Percentiles rank a stretch among this genome's conserved stretches.
Evolutionary conservation across 768 basidiomycete genomes (phyloP).

Genomic region (Kockovaella imperatae): DNA sequence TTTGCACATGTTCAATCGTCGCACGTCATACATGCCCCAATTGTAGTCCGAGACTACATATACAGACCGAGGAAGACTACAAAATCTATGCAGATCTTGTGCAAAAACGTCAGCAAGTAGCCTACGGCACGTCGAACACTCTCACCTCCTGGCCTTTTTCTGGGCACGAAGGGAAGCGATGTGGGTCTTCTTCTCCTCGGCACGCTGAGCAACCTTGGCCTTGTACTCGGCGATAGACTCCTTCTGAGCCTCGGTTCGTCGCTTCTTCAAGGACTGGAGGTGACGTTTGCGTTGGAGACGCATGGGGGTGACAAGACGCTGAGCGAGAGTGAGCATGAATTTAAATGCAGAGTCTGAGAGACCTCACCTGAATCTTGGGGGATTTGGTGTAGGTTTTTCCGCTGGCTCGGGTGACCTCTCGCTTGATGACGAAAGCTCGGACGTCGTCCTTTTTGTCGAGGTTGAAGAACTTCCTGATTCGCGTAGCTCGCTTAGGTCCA

Average conservation of each 20-base stretch:
- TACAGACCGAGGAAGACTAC: no score
- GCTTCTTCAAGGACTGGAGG: slow-evolving; percentile 76
- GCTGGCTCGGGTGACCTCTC: slow-evolving; percentile 88
- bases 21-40: no score
- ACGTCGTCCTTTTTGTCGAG: slow-evolving; percentile 96
- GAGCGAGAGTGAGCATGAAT: not conserved
- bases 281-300: slow-evolving; percentile 95
- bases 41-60: no score
- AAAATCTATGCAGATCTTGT: no score
- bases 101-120: not conserved
- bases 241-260: slow-evolving; percentile 82
- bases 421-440: slow-evolving; percentile 56
- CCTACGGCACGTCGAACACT: not conserved
- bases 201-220: slow-evolving; percentile 75
- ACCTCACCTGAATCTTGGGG: slow-evolving; percentile 73
- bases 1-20: no score
- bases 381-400: slow-evolving; percentile 93
- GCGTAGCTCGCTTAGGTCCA: slow-evolving; percentile 93
- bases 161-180: slow-evolving; percentile 56
- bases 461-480: slow-evolving; percentile 97
- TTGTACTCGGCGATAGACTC: slow-evolving; percentile 94
- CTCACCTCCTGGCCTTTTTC: slow-evolving; percentile 40
- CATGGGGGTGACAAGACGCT: slow-evolving; percentile 80
- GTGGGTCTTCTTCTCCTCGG: slow-evolving; percentile 89
- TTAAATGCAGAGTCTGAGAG: not conserved